These are phyloP conservation scores for Globisporangium cylindrosporum DNA, from an alignment of 352 stramenopile genomes.

Conservation along the genomic window DNA sequence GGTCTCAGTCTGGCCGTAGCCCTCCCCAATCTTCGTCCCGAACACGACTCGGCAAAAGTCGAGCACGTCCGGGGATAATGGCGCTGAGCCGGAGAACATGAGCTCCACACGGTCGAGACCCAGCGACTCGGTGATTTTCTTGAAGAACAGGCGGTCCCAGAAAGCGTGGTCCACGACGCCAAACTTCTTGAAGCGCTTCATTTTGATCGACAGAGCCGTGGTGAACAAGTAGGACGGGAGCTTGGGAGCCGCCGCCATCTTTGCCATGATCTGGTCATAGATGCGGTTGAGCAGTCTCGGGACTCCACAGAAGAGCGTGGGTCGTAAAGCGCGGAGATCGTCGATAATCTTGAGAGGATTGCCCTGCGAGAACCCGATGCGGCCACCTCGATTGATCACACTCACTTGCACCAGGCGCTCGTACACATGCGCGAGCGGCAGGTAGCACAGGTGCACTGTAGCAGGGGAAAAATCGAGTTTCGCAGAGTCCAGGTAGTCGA, in stretches of 20 bases:
- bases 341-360: conserved; percentile 89
- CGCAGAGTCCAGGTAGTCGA: conserved; percentile 39
- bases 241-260: conserved; percentile 58
- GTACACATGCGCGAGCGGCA: conserved; percentile 96
- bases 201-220: conserved; percentile 59
- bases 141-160: conserved; percentile 95
- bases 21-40: conserved; percentile 85
- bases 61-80: conserved; percentile 91
- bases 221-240: conserved; percentile 87
- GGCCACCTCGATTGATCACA: conserved; percentile 70
- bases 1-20: conserved; percentile 97
- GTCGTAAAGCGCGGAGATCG: conserved; percentile 88
- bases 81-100: conserved; percentile 94
- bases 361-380: conserved; percentile 93
- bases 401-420: conserved; percentile 73
- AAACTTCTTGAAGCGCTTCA: conserved; percentile 58
- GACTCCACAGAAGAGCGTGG: conserved; percentile 92
- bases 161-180: conserved; percentile 58
- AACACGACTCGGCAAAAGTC: conserved; percentile 94
- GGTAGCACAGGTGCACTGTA: conserved; percentile 94
- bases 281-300: conserved; percentile 96
- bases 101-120: conserved; percentile 82
- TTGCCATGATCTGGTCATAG: conserved; percentile 91
- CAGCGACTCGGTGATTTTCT: conserved; percentile 89
- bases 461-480: conserved; percentile 27